Base-by-base conservation (phyloP, 345 rosid species). In the Dovyalis caffra region DNA sequence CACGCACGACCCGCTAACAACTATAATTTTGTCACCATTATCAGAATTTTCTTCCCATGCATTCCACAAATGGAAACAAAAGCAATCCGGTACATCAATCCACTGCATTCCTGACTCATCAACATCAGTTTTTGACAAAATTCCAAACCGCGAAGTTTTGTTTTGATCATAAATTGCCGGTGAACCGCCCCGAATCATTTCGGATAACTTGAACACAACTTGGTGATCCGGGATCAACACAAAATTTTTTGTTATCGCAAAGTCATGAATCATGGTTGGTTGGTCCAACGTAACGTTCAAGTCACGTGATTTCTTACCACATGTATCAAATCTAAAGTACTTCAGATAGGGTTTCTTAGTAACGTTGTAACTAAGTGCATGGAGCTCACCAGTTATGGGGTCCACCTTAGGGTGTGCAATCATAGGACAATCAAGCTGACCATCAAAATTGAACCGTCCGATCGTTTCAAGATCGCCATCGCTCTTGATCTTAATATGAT, bases 381-480 rank as follows among this genome's bases (percentile, higher is more conserved):
- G 88, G 2, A 91, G 76, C 64, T 91, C 91, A 1, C 90, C 89
- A 29, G 90, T 83, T 34, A 72, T 40, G 2, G 93, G 90, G 79
- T 93, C 93, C 76, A 91, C 72, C 67, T 91, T 93, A 3, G 98
- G 98, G 76, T 91, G 97, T 0, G 94, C 97, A 6, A 90, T 87
- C 89, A 93, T 85, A 2, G 92, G 83, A 40, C 78, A 76, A 16
- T 87, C 74, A 2, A 93, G 87, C 68, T 90, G 94, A 4, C 73
- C 75, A 5, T 83, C 77, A 56, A 93, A 93, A 47, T 78, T 69
- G 80, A 82, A 93, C 74, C 91, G 86, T 35, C 90, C 86, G 26
- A 87, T 47, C 0, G 92, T 92, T 60, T 89, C 82, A 0, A 90
- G 88, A 58, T 88, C 94, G 16, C 90, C 90, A 6, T 80, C 75